Evolutionary conservation across 805 yeast genomes (phyloP).

Genomic region (Millerozyma miso): DNA sequence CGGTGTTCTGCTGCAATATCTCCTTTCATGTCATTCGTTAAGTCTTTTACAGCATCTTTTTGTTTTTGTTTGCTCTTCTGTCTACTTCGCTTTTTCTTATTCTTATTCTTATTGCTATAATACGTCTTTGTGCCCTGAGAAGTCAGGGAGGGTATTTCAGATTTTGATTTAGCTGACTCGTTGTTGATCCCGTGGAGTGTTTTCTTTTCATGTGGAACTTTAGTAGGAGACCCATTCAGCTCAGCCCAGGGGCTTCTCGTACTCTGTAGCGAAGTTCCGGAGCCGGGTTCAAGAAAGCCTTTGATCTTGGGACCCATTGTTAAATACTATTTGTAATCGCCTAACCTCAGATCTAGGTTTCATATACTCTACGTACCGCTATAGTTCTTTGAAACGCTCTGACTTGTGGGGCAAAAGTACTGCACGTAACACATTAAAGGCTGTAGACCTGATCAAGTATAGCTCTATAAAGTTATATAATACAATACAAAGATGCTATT

Average conservation of each 20-base stretch:
- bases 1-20: no score
- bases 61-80: constrained; percentile 4
- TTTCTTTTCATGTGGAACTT: neutral
- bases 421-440: neutral
- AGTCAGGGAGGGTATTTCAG: neutral
- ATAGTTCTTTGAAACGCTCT: neutral
- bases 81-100: constrained; percentile 4
- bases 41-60: neutral
- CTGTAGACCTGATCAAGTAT: neutral
- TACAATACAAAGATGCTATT: neutral
- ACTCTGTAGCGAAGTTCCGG: neutral
- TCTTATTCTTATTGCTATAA: neutral
- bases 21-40: neutral
- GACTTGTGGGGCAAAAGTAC: neutral
- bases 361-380: no score
- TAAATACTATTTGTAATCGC: neutral
- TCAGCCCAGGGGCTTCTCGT: neutral
- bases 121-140: neutral
- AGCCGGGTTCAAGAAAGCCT: neutral
- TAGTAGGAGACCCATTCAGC: neutral
- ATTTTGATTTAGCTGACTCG: no score
- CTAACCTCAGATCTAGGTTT: no score
- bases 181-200: neutral
- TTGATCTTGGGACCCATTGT: neutral
- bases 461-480: neutral